These are phyloP conservation scores for Eragrostis nindensis DNA, from an alignment of 176 grass and related monocot genomes.

Conservation along the genomic window DNA sequence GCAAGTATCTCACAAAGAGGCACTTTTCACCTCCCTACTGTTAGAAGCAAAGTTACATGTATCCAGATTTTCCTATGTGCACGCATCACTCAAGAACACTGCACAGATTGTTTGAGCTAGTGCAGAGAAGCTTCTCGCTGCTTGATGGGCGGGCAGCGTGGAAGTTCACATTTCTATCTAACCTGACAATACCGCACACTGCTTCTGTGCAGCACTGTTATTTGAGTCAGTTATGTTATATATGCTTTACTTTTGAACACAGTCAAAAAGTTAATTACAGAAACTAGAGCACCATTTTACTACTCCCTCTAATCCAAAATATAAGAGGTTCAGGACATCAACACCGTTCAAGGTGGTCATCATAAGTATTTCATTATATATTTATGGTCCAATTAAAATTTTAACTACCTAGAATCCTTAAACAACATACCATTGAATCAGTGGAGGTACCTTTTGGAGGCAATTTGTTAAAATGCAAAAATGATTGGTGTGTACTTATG, in stretches of 20 bases:
- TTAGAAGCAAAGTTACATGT: conserved; percentile 6
- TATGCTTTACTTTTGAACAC: background rate
- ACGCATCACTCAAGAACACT: background rate
- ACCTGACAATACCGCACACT: too few species aligned
- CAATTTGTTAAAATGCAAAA: background rate
- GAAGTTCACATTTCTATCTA: too few species aligned
- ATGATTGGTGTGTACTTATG: background rate
- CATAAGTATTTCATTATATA: background rate
- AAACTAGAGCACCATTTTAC: background rate
- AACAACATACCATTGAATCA: background rate
- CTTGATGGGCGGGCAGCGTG: too few species aligned
- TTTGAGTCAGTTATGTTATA: conserved; percentile 12
- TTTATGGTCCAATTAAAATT: background rate
- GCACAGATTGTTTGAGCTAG: conserved; percentile 9
- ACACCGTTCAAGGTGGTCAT: background rate
- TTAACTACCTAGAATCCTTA: background rate
- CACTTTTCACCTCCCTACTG: conserved; percentile 18
- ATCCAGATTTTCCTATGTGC: conserved; percentile 13
- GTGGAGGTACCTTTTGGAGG: background rate
- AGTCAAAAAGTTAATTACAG: background rate
- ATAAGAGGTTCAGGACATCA: background rate
- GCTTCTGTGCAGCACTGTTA: background rate
- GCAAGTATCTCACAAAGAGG: background rate
- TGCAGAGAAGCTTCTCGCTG: conserved; percentile 22
- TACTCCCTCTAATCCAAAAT: background rate